phyloP scores from a whole-genome alignment of 1,139 yeast genomes.

The Nakaseomyces nivariensis region DNA sequence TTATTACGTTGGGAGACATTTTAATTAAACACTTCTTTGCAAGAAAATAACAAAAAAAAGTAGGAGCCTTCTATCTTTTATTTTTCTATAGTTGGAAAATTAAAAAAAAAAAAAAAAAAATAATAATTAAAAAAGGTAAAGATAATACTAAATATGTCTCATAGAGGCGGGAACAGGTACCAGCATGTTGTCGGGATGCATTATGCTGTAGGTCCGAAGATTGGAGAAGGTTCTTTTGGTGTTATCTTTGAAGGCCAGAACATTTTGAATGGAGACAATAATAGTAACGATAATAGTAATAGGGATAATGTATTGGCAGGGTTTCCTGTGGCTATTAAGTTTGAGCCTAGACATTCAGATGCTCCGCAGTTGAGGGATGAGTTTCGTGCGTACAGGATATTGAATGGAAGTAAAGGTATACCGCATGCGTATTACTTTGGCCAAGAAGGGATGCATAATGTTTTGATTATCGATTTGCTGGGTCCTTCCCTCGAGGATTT shows the following conservation, averaged over 20 bases:
- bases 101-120: background rate
- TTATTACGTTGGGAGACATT: too few relatives aligned
- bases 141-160: background rate
- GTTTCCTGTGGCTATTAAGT: constrained; percentile 63
- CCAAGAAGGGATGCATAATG: constrained; percentile 93
- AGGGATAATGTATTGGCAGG: constrained; percentile 16
- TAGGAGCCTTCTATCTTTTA: too few relatives aligned
- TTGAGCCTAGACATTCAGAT: constrained; percentile 90
- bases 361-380: constrained; percentile 97
- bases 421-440: constrained; percentile 96
- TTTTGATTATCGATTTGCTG: constrained; percentile 80
- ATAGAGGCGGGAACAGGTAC: background rate
- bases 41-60: too few relatives aligned
- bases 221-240: constrained; percentile 97
- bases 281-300: constrained; percentile 6
- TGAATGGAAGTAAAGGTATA: constrained; percentile 74
- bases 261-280: constrained; percentile 42
- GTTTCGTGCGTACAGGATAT: constrained; percentile 80
- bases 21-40: too few relatives aligned
- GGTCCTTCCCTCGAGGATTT: constrained; percentile 95
- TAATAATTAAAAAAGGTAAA: background rate
- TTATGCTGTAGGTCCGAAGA: constrained; percentile 91
- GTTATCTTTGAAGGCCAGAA: constrained; percentile 93
- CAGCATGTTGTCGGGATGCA: constrained; percentile 56
- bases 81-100: too few relatives aligned